Conservation (phyloP, 1,284 basidiomycete species). For the Austroboletus novae-zelandiae region DNA sequence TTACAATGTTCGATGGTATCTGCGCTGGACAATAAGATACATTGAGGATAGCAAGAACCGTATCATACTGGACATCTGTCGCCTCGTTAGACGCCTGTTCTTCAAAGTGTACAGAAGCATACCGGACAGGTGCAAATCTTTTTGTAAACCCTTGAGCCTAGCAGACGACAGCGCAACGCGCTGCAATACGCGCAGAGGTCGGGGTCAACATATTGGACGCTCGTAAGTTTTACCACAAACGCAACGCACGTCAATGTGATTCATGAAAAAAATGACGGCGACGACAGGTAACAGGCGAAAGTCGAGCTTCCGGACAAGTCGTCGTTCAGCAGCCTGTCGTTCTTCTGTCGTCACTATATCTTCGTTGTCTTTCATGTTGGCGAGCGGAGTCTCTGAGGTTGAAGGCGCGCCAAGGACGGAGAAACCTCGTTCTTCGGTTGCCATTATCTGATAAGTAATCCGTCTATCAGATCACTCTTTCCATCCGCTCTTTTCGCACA, state of each 20-base stretch:
- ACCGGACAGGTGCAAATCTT: constrained; percentile 55
- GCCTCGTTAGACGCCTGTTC: not conserved
- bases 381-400: too few relatives aligned
- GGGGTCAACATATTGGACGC: not conserved
- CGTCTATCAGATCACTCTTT: not conserved
- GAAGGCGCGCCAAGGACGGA: too few relatives aligned
- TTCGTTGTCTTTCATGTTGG: not conserved
- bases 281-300: constrained; percentile 58
- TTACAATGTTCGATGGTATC: constrained; percentile 64
- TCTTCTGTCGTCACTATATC: not conserved
- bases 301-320: constrained; percentile 54
- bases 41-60: constrained; percentile 59
- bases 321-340: constrained; percentile 35
- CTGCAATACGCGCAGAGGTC: constrained; percentile 30
- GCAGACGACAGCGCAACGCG: constrained; percentile 59
- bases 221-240: not conserved
- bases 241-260: constrained; percentile 61
- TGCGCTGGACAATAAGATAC: constrained; percentile 62
- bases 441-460: not conserved
- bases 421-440: too few relatives aligned
- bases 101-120: constrained; percentile 12
- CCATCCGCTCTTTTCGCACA: not conserved
- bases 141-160: constrained; percentile 56
- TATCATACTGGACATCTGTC: constrained; percentile 61
- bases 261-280: constrained; percentile 63